Base-by-base conservation (phyloP, 1,284 basidiomycete genomes). In the Irpex rosettiformis region DNA sequence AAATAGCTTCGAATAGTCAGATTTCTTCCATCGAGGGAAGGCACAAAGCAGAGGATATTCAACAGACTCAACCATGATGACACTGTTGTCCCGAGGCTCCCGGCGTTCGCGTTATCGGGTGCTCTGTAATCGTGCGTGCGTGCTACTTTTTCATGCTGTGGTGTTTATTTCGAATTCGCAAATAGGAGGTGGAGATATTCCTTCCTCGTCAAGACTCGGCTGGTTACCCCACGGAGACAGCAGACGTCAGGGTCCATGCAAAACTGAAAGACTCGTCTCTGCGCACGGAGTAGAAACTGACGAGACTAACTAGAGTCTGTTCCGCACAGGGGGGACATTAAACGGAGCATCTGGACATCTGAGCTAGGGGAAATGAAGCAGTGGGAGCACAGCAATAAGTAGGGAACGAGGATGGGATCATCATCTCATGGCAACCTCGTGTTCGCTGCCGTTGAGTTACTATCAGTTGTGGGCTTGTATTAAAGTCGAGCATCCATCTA, bases 401-500 rank as follows among this genome's bases (percentile, higher is more conserved):
- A 10, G 43, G 10, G 43, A 47, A 47, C 22, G 54, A 22, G 27
- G 54, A 42, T 25, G 27, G 21, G 45, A 33, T 45, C 42, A 30
- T 37, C 27, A 22, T 51, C 58, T 55, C 53, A 55, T 58, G 58
- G 53, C 42, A 55, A 58, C 58, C 58, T 58, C 58, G 54, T 58
- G 58, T 54, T 27, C 40, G 24, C 27, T 55, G 22, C 53, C 2
- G 11, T 33, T 25, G 18, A n/a, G 25, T 45, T 48, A 48, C 58
- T 22, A 37, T 37, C 33, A 37, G 33, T 16, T 37, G 16, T 11
- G 33, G 10, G 16, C 33, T 16, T 37, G 33, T 37, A 37, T 37
- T 5, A 37, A 37, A 3, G 16, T 37, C 33, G 11, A 37, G 33
- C 33, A 37, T 37, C 33, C 16, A 37, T 37, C 16, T 8, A 37